Evolutionary conservation across 2,329 filamentous ascomycete genomes (phyloP).

Genomic region (Aspergillus ruber): DNA sequence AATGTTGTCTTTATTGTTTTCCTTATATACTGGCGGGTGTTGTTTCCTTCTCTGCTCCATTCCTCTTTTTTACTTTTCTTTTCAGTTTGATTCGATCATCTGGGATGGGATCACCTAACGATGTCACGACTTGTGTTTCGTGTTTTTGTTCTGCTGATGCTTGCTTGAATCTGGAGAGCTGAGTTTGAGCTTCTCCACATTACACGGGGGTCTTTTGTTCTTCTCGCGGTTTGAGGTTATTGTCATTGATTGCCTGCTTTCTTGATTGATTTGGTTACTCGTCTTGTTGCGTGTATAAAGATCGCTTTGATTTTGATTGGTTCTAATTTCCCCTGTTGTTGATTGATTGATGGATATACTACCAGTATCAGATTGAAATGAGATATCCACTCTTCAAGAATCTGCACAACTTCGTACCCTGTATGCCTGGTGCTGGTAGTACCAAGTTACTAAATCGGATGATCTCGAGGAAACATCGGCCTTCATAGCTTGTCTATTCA

Average conservation of each 20-base stretch:
- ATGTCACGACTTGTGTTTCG: constrained; percentile 27
- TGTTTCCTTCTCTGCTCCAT: constrained; percentile 11
- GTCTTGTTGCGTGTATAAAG: too few relatives aligned
- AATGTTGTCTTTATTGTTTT: constrained; percentile 1
- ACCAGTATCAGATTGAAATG: too few relatives aligned
- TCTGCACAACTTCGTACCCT: too few relatives aligned
- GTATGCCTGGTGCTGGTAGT: too few relatives aligned
- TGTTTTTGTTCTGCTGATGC: constrained; percentile 9
- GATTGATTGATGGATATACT: too few relatives aligned
- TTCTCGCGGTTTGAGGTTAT: neutral
- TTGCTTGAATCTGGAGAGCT: neutral
- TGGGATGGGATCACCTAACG: constrained; percentile 18
- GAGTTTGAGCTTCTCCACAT: neutral
- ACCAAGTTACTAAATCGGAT: too few relatives aligned
- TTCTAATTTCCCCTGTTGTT: too few relatives aligned
- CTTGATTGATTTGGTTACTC: neutral
- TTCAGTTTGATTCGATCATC: constrained; percentile 3
- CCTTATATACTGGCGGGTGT: constrained; percentile 6
- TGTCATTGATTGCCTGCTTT: neutral
- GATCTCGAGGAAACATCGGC: too few relatives aligned
- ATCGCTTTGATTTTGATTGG: too few relatives aligned
- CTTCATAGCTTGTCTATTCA: too few relatives aligned
- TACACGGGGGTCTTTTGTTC: neutral
- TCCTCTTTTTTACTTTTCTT: constrained; percentile 7
- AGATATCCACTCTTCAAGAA: too few relatives aligned